A percentile compares a stretch with the other conserved stretches of the same genome.
phyloP scores from a whole-genome alignment of 1,284 basidiomycete genomes.

The Trichosporon sp. region DNA sequence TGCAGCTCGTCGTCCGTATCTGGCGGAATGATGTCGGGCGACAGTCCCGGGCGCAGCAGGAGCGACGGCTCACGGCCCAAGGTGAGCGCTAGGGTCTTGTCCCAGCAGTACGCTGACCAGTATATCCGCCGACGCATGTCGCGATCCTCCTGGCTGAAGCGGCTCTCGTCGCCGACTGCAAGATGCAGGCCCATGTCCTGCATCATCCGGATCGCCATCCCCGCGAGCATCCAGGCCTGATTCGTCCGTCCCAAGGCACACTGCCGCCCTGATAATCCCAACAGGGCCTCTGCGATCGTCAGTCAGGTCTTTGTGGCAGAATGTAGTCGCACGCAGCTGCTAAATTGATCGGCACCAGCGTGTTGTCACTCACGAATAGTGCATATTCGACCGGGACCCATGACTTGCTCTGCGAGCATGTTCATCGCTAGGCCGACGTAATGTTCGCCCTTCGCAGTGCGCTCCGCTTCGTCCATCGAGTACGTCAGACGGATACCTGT shows the following conservation, averaged over 20 bases:
- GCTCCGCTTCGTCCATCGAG: constrained; percentile 17
- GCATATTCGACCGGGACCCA: constrained; percentile 17
- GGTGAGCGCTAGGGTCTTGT: constrained; percentile 17
- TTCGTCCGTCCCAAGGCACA: constrained; percentile 19
- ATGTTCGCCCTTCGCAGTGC: constrained; percentile 11
- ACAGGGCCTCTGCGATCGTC: constrained; percentile 15
- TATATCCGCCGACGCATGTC: constrained; percentile 20
- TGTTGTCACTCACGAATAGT: not conserved
- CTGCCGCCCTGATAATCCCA: constrained; percentile 17
- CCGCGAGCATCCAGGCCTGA: constrained; percentile 25
- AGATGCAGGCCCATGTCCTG: constrained; percentile 26
- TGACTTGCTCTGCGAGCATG: constrained; percentile 21
- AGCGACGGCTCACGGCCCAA: constrained; percentile 23
- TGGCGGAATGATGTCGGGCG: constrained; percentile 5
- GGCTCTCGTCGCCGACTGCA: constrained; percentile 20
- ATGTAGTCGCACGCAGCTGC: no score
- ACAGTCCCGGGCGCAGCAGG: constrained; percentile 4
- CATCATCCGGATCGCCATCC: constrained; percentile 26
- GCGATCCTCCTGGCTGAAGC: constrained; percentile 20
- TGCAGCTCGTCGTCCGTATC: constrained; percentile 17
- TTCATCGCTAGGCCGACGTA: constrained; percentile 19
- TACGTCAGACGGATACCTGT: constrained; percentile 22
- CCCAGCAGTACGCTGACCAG: constrained; percentile 24
- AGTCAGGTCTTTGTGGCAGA: not conserved
- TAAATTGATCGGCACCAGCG: no score